A percentile compares a stretch with the other conserved stretches of the same genome.
Evolutionary conservation across 805 yeast genomes (phyloP).

Genomic region (Saturnispora kantuleensis): DNA sequence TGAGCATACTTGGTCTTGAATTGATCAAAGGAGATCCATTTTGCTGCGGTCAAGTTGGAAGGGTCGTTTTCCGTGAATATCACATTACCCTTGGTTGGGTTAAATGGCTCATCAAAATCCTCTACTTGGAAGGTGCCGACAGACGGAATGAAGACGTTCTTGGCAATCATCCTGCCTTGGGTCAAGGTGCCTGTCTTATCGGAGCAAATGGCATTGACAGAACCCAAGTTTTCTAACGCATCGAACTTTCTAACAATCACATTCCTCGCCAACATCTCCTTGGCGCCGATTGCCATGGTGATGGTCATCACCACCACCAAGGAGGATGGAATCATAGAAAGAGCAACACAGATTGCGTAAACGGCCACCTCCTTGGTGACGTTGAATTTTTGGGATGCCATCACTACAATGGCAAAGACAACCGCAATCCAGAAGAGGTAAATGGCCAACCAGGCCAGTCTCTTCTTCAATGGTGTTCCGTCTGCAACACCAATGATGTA

Average conservation of each 20-base stretch:
- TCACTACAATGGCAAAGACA: constrained; percentile 74
- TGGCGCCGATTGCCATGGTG: constrained; percentile 78
- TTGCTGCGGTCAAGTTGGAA: constrained; percentile 28
- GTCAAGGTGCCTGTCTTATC: constrained; percentile 80
- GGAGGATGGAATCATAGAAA: constrained; percentile 77
- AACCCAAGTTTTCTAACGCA: constrained; percentile 70
- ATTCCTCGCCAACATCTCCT: constrained; percentile 55
- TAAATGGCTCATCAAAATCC: constrained; percentile 50
- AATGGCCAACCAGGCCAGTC: constrained; percentile 68
- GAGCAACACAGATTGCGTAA: constrained; percentile 78
- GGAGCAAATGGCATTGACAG: constrained; percentile 70
- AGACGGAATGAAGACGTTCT: constrained; percentile 57
- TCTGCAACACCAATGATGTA: constrained; percentile 63
- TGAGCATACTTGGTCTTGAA: constrained; percentile 12
- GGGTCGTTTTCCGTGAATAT: constrained; percentile 30
- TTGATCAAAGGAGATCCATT: constrained; percentile 24
- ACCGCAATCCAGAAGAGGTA: constrained; percentile 67
- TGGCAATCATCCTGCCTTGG: constrained; percentile 71
- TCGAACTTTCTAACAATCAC: constrained; percentile 72
- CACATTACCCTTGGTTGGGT: constrained; percentile 51
- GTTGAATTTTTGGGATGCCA: constrained; percentile 69
- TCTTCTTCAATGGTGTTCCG: constrained; percentile 78
- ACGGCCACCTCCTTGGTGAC: constrained; percentile 79
- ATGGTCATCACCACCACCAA: constrained; percentile 74
- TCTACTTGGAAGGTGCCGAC: constrained; percentile 47